Base-by-base conservation (phyloP, 306 rosid genomes). In the Luffa aegyptiaca region DNA sequence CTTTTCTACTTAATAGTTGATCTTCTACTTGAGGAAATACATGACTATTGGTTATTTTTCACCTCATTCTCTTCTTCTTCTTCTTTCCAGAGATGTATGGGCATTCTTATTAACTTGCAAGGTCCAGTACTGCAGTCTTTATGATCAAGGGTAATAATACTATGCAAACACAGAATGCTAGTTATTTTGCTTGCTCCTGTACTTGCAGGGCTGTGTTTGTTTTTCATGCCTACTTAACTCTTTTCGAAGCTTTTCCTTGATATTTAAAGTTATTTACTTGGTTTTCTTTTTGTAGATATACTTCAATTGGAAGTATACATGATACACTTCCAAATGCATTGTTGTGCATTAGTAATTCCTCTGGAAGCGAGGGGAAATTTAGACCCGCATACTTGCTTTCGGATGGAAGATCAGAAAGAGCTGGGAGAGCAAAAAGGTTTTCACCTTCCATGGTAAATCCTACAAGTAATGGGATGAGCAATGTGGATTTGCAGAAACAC, bases 341-440 rank as follows among this genome's bases (percentile, higher is more conserved):
- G 82, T 86, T 95, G 84, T 64, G 78, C 85, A 70, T 86, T 33
- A 82, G 82, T 82, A 84, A 83, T 45, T 83, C 90, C 46, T 66
- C 90, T 57, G 85, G 79, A 74, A 80, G 65, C 17, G 20, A 79
- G 81, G 88, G 82, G 77, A 85, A 83, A 80, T 95, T 90, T 84
- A 91, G 89, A 84, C 97, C 97, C 8, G 97, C 98, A 8, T 92
- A 95, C 86, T 80, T 95, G 79, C 98, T 95, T 78, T 87, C 90
- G 36, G 97, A 92, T 83, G 98, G 98, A 85, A 92, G 97, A 87
- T 84, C 89, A 78, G 97, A 92, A 88, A 89, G 98, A 86, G 98
- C 97, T 1, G 98, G 98, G 80, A 91, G 98, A 84, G 93, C 80
- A 62, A 92, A 88, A 87, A 91, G 87, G 77, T 21, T 68, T 78